Evolutionary conservation across 2,329 filamentous ascomycete species (phyloP), one percentile per base, ranked within the genome.

Genomic region (Thelonectria blattea): DNA sequence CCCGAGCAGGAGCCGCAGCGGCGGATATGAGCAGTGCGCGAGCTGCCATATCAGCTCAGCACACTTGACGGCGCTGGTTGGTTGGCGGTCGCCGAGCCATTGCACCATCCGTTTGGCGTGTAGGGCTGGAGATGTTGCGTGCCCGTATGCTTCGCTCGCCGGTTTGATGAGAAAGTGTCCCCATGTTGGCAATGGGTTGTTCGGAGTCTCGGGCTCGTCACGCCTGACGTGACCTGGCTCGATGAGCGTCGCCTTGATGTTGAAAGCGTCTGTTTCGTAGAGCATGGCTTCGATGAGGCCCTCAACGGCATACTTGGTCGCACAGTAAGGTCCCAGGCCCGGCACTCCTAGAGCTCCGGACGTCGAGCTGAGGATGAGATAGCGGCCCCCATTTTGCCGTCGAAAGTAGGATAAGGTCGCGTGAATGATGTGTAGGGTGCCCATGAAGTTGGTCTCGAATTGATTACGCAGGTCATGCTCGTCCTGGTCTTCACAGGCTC

Each of bases 371-470:
- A 98, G 97, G 64, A 98, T 96, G 52, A 98, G 82, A 75, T 97
- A 98, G 30, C 93, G 86, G 1, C 95, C 95, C 1, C 80, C 82
- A 20, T 84, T 83, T 65, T 92, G 89, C 64, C 88, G 83, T 52
- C 94, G 88, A 69, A 98, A 96, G 78, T 96, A 92, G 0, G 93
- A 93, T 39, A 98, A 80, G 1, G 91, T 93, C 18, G 91, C 81
- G 74, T 97, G 93, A 60, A 98, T 90, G 69, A 99, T 97, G 77
- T 98, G 91, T 61, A 98, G 78, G 0, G 93, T 96, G 55, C 95
- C 95, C 83, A 96, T 94, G 76, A 97, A 97, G 76, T 99, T 99
- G 20, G 93, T 97, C 81, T 96, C 92, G 78, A 98, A 97, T 76
- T 98, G 95, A 71, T 96, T 94, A 60, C 93, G 91, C 68, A 98